Base-by-base conservation (phyloP, 352 stramenopile genomes). In the Pythium folliculosum region DNA sequence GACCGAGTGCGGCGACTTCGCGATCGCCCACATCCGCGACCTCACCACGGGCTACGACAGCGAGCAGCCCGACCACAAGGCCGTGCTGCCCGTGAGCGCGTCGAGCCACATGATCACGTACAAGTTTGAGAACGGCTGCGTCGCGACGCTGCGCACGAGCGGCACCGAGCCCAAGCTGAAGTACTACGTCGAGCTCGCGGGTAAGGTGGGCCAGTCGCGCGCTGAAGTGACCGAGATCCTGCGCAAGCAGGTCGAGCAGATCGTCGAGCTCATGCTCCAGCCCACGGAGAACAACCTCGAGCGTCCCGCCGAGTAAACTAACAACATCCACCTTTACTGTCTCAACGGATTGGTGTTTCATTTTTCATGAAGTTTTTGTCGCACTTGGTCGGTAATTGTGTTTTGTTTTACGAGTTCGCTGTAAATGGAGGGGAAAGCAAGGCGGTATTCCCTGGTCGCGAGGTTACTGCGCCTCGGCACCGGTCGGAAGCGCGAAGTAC, bases 141-240 rank as follows among this genome's bases (percentile, higher is more conserved):
- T 99, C 48, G 90, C 95, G 21, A 99, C 98, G 57, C 89, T 99
- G 60, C 91, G 97, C 65, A 99, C 96, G 38, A 99, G 95, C 73
- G 97, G 97, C 21, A 99, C 97, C 14, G 97, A 99, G 76, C 97
- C 97, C 22, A 99, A 99, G 79, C 97, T 99, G 65, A 99, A 99
- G 80, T 99, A 98, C 73, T 99, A 99, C 75, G 90, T 98, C 40
- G 97, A 99, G 82, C 76, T 94, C 14, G 84, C 85, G 23, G 88
- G 86, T 22, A 70, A 79, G 30, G 76, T 88, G 22, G 84, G 86
- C 19, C 78, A 92, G 70, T 80, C 76, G 49, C 85, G 83, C 22
- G 76, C 77, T 23, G 82, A 92, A 30, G 82, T 94, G 13, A 76
- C 71, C 10, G 55, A 64, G 5, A 80, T 86, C 37, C 68, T 94